Evolutionary conservation across 352 stramenopile genomes (phyloP).

Genomic region (Phytophthora gonapodyides): DNA sequence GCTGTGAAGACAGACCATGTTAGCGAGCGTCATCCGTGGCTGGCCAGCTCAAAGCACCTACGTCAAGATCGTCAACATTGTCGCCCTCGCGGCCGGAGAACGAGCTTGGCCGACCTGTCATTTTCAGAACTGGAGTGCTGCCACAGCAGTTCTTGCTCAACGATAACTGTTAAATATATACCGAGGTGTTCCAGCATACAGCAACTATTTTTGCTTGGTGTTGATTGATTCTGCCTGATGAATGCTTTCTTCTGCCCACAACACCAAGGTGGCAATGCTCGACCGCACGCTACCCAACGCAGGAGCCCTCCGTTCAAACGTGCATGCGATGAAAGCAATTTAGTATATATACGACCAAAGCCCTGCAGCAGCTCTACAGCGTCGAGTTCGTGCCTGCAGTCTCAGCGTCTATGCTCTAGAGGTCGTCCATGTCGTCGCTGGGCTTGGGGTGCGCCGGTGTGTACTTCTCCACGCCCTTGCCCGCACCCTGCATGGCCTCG

Average conservation of each 20-base stretch:
- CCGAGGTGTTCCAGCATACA: too few relatives aligned
- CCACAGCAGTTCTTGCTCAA: too few relatives aligned
- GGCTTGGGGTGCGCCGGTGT: conserved; percentile 54
- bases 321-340: too few relatives aligned
- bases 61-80: conserved; percentile 15
- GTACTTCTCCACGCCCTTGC: conserved; percentile 78
- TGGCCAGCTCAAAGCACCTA: conserved; percentile 2
- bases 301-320: too few relatives aligned
- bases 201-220: too few relatives aligned
- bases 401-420: conserved; percentile 40
- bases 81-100: conserved; percentile 22
- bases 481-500: conserved; percentile 74
- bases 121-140: neutral
- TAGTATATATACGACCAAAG: too few relatives aligned
- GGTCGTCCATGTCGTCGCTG: conserved; percentile 59
- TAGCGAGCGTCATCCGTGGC: too few relatives aligned
- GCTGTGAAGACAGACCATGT: conserved; percentile 4
- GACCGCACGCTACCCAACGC: too few relatives aligned
- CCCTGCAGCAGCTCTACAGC: conserved; percentile 3
- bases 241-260: too few relatives aligned
- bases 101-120: conserved; percentile 18
- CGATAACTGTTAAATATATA: too few relatives aligned
- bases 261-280: too few relatives aligned
- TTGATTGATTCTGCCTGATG: too few relatives aligned
- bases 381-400: neutral